These are phyloP conservation scores for Penicillium sumatraense DNA, from an alignment of 2,329 filamentous ascomycete species.

Conservation along the genomic window DNA sequence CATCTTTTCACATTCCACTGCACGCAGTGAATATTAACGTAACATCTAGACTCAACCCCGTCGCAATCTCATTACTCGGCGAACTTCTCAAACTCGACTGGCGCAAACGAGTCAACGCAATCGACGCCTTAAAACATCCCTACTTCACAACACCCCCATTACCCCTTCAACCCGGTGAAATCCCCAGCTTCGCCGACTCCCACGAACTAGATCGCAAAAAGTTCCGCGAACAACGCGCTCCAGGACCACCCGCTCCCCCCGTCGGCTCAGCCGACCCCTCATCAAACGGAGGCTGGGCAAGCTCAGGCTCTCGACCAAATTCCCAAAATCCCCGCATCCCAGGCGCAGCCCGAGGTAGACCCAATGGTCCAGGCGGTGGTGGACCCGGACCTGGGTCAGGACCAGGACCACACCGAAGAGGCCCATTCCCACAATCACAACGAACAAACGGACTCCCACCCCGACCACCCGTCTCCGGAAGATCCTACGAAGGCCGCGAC, in stretches of 20 bases:
- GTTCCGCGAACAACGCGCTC: constrained; percentile 82
- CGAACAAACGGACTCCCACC: constrained; percentile 42
- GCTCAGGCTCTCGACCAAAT: constrained; percentile 37
- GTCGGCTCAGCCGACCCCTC: constrained; percentile 85
- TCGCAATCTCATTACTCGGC: constrained; percentile 77
- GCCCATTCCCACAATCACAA: constrained; percentile 32
- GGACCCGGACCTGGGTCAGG: too few species aligned
- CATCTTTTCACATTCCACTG: not conserved
- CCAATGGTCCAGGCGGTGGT: constrained; percentile 26
- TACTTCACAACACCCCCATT: constrained; percentile 83
- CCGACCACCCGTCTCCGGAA: constrained; percentile 38
- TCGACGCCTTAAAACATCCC: constrained; percentile 88
- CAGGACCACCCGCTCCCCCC: constrained; percentile 85
- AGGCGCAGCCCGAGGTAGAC: constrained; percentile 35
- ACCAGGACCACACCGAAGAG: constrained; percentile 29
- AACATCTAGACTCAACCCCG: constrained; percentile 61
- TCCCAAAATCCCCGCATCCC: constrained; percentile 42
- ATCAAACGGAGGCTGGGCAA: constrained; percentile 60
- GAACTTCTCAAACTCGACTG: constrained; percentile 89
- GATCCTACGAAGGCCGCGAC: constrained; percentile 33
- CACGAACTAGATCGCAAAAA: constrained; percentile 95
- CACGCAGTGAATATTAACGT: not conserved
- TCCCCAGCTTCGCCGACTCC: constrained; percentile 92
- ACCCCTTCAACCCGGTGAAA: constrained; percentile 79
- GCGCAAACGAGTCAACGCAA: constrained; percentile 85